Evolutionary conservation across 2,329 filamentous ascomycete genomes (phyloP).

Genomic region (Rugonectria rugulosa): DNA sequence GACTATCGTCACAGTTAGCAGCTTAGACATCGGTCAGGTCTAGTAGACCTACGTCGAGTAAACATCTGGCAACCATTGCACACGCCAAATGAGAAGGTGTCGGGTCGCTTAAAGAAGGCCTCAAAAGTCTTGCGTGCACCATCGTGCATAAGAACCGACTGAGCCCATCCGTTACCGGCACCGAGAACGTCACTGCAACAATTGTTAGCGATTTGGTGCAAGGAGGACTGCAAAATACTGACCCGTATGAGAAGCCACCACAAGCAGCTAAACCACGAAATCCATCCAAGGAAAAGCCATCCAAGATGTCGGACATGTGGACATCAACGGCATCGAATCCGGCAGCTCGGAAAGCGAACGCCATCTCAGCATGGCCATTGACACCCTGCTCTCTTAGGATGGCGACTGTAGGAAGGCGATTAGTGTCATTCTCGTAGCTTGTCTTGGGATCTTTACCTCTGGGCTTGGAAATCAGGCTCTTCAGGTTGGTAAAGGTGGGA

Average conservation of each 20-base stretch:
- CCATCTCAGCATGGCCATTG: slow-evolving; percentile 97
- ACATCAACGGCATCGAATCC: slow-evolving; percentile 93
- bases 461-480: slow-evolving; percentile 63
- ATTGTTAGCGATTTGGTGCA: neutral
- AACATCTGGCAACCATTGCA: slow-evolving; percentile 99
- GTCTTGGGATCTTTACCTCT: slow-evolving; percentile 47
- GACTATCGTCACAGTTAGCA: slow-evolving; percentile 21
- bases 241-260: slow-evolving; percentile 93
- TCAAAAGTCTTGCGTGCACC: slow-evolving; percentile 79
- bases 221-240: neutral
- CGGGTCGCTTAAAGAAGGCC: slow-evolving; percentile 83
- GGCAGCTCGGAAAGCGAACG: slow-evolving; percentile 90
- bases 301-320: slow-evolving; percentile 94
- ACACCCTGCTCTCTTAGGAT: slow-evolving; percentile 96
- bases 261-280: slow-evolving; percentile 94
- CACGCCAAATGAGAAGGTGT: slow-evolving; percentile 92
- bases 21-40: neutral
- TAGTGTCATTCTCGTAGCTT: no score
- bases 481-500: slow-evolving; percentile 59
- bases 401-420: slow-evolving; percentile 76
- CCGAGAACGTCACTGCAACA: slow-evolving; percentile 69
- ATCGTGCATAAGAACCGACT: slow-evolving; percentile 87
- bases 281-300: slow-evolving; percentile 78
- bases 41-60: slow-evolving; percentile 57
- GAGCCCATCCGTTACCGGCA: slow-evolving; percentile 96